Conservation (phyloP, 768 basidiomycete genomes). For the Tricholoma hemisulphureum region DNA sequence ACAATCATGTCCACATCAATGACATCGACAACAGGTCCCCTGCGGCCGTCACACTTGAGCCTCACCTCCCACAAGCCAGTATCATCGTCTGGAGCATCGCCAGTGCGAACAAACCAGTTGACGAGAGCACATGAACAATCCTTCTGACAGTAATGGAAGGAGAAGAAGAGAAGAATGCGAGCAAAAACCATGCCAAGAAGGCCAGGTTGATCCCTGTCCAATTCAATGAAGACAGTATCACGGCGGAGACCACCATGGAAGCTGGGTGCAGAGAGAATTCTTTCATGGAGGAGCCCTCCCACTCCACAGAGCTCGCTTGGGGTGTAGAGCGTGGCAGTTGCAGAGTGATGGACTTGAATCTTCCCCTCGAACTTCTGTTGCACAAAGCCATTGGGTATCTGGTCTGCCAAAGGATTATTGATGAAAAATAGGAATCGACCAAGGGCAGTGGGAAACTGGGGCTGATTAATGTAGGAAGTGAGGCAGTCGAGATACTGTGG, state of each 20-base stretch:
- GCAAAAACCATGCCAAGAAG: background rate
- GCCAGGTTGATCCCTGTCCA: background rate
- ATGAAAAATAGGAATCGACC: background rate
- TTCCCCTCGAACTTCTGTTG: constrained; percentile 5
- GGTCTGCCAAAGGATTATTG: background rate
- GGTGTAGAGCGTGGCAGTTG: background rate
- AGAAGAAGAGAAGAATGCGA: background rate
- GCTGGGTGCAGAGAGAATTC: constrained; percentile 23
- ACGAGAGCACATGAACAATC: background rate
- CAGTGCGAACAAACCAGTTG: constrained; percentile 3
- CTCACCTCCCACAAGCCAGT: constrained; percentile 19
- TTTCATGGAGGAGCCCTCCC: constrained; percentile 12
- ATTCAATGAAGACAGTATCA: constrained; percentile 28
- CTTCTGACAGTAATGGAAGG: background rate
- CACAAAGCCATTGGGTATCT: background rate
- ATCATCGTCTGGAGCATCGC: constrained; percentile 8
- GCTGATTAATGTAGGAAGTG: background rate
- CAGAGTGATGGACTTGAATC: background rate
- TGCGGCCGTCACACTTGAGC: background rate
- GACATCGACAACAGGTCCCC: background rate
- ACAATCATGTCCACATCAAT: background rate
- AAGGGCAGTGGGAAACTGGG: background rate
- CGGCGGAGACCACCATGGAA: constrained; percentile 19
- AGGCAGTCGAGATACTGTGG: background rate
- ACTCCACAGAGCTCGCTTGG: background rate